Evolutionary conservation across 1,139 yeast genomes (phyloP).

Genomic region (Sugiyamaella grinbergsii): DNA sequence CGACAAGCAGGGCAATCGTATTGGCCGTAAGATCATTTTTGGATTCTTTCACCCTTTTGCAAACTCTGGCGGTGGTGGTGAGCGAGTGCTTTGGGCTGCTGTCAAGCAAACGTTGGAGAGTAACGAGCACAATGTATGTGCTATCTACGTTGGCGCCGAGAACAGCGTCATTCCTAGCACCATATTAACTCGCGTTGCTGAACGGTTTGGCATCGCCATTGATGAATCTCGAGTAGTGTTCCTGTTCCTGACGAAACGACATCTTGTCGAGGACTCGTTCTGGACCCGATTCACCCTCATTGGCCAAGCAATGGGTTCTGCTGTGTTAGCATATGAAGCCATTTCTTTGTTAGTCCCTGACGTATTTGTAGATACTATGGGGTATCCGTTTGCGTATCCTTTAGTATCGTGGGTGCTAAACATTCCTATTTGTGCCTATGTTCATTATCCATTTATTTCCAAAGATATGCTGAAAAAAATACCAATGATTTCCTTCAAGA

Average conservation of each 20-base stretch:
- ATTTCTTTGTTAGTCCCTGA: conserved; percentile 73
- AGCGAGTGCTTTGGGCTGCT: conserved; percentile 94
- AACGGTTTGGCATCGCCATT: conserved; percentile 68
- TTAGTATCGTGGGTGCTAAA: conserved; percentile 55
- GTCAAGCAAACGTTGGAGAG: conserved; percentile 66
- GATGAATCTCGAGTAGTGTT: conserved; percentile 61
- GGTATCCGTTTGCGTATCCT: conserved; percentile 85
- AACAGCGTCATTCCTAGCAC: conserved; percentile 46
- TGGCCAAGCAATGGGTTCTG: conserved; percentile 86
- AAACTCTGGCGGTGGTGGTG: conserved; percentile 98
- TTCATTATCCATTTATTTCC: conserved; percentile 92
- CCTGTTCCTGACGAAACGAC: conserved; percentile 63
- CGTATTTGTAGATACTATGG: conserved; percentile 93
- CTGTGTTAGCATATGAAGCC: conserved; percentile 70
- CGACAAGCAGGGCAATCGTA: conserved; percentile 28
- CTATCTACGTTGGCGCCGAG: conserved; percentile 72
- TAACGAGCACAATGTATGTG: conserved; percentile 58
- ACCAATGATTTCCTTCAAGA: conserved; percentile 46
- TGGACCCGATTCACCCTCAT: conserved; percentile 82
- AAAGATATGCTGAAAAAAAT: conserved; percentile 63
- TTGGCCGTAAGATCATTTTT: conserved; percentile 50
- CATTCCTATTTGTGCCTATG: conserved; percentile 81
- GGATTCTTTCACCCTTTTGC: conserved; percentile 97
- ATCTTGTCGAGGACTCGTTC: conserved; percentile 64
- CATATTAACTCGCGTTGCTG: conserved; percentile 59